phyloP scores from a whole-genome alignment of 768 basidiomycete genomes.

The Trametes sanguinea region DNA sequence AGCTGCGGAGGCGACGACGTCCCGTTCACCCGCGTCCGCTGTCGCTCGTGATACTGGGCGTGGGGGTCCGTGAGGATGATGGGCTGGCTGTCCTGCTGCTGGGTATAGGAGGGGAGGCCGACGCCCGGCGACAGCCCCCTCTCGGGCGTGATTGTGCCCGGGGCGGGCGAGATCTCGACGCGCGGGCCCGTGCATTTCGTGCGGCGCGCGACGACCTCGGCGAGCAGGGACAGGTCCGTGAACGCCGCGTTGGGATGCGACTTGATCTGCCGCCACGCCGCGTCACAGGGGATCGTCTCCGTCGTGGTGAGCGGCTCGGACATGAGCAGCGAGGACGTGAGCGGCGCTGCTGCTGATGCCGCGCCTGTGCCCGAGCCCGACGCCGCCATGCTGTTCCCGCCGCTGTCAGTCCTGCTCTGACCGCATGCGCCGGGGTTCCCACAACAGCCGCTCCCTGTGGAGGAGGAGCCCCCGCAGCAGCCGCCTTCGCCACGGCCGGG shows the following conservation, averaged over 20 bases:
- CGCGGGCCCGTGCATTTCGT: conserved; percentile 76
- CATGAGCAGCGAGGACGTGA: conserved; percentile 21
- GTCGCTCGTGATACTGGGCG: conserved; percentile 51
- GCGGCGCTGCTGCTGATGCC: conserved; percentile 7
- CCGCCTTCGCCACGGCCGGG: conserved; percentile 41
- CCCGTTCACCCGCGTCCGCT: conserved; percentile 34
- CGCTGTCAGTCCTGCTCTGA: conserved; percentile 2
- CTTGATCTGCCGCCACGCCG: conserved; percentile 84
- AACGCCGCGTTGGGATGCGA: conserved; percentile 88
- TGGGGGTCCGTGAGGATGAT: conserved; percentile 56
- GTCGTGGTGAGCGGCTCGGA: conserved; percentile 22
- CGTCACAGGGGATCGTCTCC: conserved; percentile 75
- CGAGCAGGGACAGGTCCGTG: conserved; percentile 79
- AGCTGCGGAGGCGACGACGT: conserved; percentile 50
- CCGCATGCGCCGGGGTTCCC: conserved; percentile 35
- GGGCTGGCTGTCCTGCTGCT: conserved; percentile 35
- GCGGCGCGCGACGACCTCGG: conserved; percentile 85
- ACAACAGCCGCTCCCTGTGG: conserved; percentile 38
- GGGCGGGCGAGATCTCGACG: conserved; percentile 58
- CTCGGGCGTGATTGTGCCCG: conserved; percentile 52
- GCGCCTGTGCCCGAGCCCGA: not conserved
- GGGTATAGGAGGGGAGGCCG: conserved; percentile 6
- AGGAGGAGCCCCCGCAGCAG: conserved; percentile 21
- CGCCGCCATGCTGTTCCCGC: conserved; percentile 1
- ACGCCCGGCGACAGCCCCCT: conserved; percentile 39